Percentiles rank a stretch among this genome's conserved stretches.
Conservation (phyloP, 2,329 filamentous ascomycete genomes). For the Cladosporium sp. region DNA sequence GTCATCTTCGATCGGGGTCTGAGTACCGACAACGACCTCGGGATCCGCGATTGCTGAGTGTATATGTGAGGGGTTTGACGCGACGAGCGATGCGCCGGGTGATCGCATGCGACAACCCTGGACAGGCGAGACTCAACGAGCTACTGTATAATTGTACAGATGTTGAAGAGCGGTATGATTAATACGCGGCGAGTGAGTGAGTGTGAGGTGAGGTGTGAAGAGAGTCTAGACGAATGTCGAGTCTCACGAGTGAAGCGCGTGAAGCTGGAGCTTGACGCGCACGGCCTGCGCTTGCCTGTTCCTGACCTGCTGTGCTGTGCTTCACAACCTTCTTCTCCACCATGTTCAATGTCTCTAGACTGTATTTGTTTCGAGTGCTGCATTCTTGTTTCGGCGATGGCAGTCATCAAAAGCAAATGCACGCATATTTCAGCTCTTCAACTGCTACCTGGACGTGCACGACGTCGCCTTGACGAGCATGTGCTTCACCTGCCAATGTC, state of each 20-base stretch:
- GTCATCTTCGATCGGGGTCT: slow-evolving; percentile 30
- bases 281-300: not conserved
- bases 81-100: slow-evolving; percentile 10
- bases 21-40: slow-evolving; percentile 35
- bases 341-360: not conserved
- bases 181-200: not conserved
- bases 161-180: not conserved
- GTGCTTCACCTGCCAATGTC: not conserved
- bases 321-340: not conserved
- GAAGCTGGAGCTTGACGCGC: slow-evolving; percentile 3
- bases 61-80: not conserved
- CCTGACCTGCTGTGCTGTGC: not conserved
- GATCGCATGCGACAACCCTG: not conserved
- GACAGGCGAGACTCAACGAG: not conserved
- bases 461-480: not conserved
- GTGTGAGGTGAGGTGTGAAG: not conserved
- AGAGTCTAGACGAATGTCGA: not conserved
- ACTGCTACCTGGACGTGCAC: not conserved
- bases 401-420: not conserved
- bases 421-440: not conserved
- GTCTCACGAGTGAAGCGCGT: not conserved
- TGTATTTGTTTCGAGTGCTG: not conserved
- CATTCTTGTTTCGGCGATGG: too few species aligned
- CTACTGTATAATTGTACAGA: not conserved
- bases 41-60: slow-evolving; percentile 36